Percentiles rank a stretch among this genome's conserved stretches.
phyloP scores from a whole-genome alignment of 2,329 filamentous ascomycete genomes.

The Fusarium nisikadoi region DNA sequence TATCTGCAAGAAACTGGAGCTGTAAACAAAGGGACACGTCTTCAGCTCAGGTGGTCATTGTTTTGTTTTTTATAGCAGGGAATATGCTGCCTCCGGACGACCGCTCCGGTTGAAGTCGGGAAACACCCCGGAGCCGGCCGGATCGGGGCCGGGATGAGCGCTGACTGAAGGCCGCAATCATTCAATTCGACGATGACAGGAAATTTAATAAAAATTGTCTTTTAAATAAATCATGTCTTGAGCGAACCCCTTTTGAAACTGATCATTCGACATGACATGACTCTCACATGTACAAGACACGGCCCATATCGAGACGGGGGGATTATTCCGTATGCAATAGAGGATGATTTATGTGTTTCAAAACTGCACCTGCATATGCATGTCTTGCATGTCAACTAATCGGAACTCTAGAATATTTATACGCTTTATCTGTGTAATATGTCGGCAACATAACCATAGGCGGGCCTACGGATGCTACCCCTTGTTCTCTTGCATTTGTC shows the following conservation, averaged over 20 bases:
- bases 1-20: constrained; percentile 17
- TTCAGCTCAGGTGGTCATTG: background rate
- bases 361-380: constrained; percentile 18
- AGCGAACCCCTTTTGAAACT: rapidly evolving
- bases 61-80: constrained; percentile 23
- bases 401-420: background rate
- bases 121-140: constrained; percentile 20
- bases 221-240: rapidly evolving
- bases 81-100: background rate
- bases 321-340: constrained; percentile 8
- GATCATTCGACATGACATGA: background rate
- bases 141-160: constrained; percentile 17
- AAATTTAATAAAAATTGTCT: rapidly evolving
- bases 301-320: background rate
- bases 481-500: background rate
- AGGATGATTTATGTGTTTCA: constrained; percentile 29
- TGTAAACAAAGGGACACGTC: background rate
- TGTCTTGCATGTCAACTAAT: constrained; percentile 18
- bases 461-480: background rate
- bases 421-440: background rate
- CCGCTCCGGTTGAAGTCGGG: constrained; percentile 33
- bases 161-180: background rate
- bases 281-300: background rate
- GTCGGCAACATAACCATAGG: background rate
- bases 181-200: background rate